Percentiles rank a stretch among this genome's conserved stretches.
phyloP scores from a whole-genome alignment of 345 rosid species.

The Linum tenue region DNA sequence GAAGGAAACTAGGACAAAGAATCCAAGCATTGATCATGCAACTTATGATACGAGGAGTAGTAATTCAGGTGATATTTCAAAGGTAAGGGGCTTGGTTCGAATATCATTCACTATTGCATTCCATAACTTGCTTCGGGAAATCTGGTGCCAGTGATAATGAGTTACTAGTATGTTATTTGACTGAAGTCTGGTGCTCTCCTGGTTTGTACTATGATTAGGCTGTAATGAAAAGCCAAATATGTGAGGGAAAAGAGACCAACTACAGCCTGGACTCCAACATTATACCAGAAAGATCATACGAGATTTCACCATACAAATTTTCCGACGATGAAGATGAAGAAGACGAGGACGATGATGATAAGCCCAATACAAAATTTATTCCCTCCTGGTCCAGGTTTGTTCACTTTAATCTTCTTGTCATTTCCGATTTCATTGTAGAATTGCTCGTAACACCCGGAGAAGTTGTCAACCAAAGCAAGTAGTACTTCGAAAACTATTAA shows the following conservation, averaged over 20 bases:
- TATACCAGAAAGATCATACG: slow-evolving; percentile 57
- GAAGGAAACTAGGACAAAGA: slow-evolving; percentile 25
- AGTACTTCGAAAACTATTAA: background rate
- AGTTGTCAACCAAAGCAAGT: background rate
- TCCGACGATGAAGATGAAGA: slow-evolving; percentile 76
- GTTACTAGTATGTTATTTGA: background rate
- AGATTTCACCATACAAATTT: slow-evolving; percentile 79
- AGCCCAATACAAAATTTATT: slow-evolving; percentile 40
- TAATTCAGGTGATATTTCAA: slow-evolving; percentile 24
- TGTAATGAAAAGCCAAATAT: background rate
- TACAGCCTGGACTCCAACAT: slow-evolving; percentile 4
- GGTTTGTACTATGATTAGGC: slow-evolving; percentile 4
- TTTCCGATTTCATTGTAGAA: background rate
- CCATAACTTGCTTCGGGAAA: no score
- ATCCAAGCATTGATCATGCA: slow-evolving; percentile 20
- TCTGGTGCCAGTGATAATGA: no score
- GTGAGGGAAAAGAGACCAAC: slow-evolving; percentile 15
- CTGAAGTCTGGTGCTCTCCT: slow-evolving; percentile 7
- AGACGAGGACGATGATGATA: slow-evolving; percentile 41
- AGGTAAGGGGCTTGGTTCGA: slow-evolving; percentile 37
- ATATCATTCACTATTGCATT: no score
- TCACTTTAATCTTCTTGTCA: background rate
- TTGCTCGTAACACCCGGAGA: background rate
- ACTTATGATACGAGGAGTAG: slow-evolving; percentile 14
- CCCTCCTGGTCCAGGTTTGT: slow-evolving; percentile 91